These are phyloP conservation scores for Yarrowia sp. DNA, from an alignment of 805 yeast species.

Conservation along the genomic window DNA sequence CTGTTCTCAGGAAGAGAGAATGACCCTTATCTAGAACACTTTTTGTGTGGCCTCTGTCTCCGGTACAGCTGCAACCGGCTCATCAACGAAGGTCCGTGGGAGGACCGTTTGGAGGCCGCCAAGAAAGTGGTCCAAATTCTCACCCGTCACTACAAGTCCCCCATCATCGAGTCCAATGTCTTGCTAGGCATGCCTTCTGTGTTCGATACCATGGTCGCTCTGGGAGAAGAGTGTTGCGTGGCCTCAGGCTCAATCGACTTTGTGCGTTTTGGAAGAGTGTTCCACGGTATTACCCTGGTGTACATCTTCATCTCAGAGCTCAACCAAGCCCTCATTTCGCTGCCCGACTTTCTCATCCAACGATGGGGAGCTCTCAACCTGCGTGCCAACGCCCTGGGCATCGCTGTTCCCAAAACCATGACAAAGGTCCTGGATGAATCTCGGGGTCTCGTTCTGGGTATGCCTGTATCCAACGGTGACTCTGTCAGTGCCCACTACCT, in stretches of 20 bases:
- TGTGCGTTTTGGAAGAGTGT: constrained; percentile 18
- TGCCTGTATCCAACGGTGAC: not conserved
- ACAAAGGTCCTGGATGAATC: constrained; percentile 9
- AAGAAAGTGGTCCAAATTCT: not conserved
- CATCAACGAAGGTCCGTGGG: not conserved
- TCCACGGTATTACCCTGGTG: not conserved
- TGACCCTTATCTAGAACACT: not conserved
- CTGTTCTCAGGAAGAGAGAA: not conserved
- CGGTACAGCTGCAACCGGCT: not conserved
- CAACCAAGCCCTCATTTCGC: not conserved
- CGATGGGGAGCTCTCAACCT: constrained; percentile 15
- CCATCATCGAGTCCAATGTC: not conserved
- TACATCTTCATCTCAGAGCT: constrained; percentile 7
- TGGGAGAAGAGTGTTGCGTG: constrained; percentile 12
- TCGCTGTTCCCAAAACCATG: not conserved
- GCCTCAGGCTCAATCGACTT: constrained; percentile 10
- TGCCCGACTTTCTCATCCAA: constrained; percentile 1
- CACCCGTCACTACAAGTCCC: not conserved
- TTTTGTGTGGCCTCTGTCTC: not conserved
- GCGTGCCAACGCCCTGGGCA: not conserved
- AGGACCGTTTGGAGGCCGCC: not conserved
- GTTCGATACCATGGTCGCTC: not conserved
- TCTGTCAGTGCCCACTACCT: not conserved
- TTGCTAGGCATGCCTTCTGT: not conserved
- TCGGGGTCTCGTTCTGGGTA: not conserved